A percentile compares a stretch with the other conserved stretches of the same genome.
These are phyloP conservation scores for Teratosphaeria pseudoeucalypti DNA, from an alignment of 2,329 filamentous ascomycete species.

Conservation along the genomic window DNA sequence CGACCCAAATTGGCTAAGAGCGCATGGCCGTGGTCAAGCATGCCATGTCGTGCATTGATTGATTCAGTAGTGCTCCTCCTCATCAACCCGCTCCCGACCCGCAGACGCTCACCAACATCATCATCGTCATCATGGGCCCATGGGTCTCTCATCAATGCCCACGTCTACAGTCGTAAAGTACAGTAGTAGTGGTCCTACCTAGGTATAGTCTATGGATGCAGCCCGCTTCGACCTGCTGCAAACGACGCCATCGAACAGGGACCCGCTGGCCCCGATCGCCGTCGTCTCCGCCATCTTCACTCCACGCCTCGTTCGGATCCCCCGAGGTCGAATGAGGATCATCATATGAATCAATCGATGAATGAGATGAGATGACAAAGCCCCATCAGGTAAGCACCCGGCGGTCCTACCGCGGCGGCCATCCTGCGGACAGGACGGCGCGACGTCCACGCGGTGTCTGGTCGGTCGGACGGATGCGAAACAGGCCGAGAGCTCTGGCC, in stretches of 20 bases:
- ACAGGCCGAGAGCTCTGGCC: neutral
- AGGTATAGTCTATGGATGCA: neutral
- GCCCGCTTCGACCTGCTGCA: neutral
- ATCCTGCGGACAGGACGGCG: neutral
- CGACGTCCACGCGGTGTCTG: neutral
- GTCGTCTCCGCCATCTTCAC: neutral
- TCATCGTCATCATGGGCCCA: too few relatives aligned
- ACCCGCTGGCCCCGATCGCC: neutral
- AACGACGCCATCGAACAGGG: neutral
- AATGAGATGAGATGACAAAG: neutral
- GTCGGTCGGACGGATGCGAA: too few relatives aligned
- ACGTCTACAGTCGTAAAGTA: too few relatives aligned
- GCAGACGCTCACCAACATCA: neutral
- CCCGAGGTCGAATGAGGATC: neutral
- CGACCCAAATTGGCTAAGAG: too few relatives aligned
- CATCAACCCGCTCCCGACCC: neutral
- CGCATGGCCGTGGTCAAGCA: neutral
- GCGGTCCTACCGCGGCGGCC: neutral
- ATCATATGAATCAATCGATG: too few relatives aligned
- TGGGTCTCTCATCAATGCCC: too few relatives aligned
- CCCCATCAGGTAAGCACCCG: neutral
- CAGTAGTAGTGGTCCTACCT: too few relatives aligned
- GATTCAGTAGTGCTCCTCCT: neutral
- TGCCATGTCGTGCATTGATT: neutral
- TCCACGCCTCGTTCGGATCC: neutral